Conservation (phyloP, 768 basidiomycete genomes). For the Crepidotus variabilis region DNA sequence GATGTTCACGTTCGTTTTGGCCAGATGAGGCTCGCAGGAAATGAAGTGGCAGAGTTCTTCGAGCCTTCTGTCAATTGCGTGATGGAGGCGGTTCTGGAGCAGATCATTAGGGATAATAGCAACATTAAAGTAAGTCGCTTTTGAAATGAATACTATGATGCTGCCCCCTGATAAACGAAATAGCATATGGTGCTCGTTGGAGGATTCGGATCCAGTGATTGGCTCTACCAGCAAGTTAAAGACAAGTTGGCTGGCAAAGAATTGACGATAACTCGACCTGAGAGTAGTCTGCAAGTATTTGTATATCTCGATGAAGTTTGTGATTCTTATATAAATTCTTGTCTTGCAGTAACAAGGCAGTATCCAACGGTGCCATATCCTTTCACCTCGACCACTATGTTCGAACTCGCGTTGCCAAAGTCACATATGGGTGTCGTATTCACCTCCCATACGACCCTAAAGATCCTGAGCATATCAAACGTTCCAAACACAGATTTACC, state of each 20-base stretch:
- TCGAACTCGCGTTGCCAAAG: conserved; percentile 9
- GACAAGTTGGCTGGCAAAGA: conserved; percentile 10
- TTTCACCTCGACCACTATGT: conserved; percentile 12
- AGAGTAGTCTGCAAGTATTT: conserved; percentile 17
- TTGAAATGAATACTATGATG: too few relatives aligned
- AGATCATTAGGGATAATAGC: conserved; percentile 9
- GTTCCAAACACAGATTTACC: background rate
- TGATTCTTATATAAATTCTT: background rate
- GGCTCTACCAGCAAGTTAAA: conserved; percentile 15
- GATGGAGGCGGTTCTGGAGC: conserved; percentile 12
- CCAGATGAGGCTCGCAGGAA: conserved; percentile 16
- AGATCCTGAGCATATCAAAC: conserved; percentile 3
- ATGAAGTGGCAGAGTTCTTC: conserved; percentile 17
- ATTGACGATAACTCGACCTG: conserved; percentile 15
- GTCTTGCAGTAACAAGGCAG: conserved; percentile 8
- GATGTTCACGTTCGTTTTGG: conserved; percentile 14
- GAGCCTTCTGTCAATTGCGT: conserved; percentile 18
- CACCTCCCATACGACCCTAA: background rate
- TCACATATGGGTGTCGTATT: conserved; percentile 7
- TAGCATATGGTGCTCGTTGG: conserved; percentile 22
- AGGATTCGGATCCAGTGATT: conserved; percentile 21
- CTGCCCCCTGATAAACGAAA: background rate
- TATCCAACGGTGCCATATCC: conserved; percentile 11
- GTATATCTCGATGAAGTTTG: background rate
- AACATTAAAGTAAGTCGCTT: conserved; percentile 12